phyloP scores from a whole-genome alignment of 2,329 filamentous ascomycete genomes.

The Colletotrichum eleusines region DNA sequence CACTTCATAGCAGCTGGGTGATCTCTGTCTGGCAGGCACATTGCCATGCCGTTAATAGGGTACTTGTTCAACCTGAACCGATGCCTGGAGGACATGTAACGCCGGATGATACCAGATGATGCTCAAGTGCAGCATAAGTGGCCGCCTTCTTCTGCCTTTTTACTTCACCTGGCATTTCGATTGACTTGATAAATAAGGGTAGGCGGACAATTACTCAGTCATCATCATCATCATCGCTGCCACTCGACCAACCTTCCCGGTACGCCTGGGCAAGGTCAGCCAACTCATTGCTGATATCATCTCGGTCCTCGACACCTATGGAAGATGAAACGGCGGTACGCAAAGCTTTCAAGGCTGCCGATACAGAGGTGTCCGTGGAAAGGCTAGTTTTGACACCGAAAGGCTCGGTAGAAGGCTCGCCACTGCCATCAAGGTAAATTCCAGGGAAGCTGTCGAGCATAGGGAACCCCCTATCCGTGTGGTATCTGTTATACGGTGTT shows the following conservation, averaged over 20 bases:
- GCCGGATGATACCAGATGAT: neutral
- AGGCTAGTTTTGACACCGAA: constrained; percentile 70
- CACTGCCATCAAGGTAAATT: constrained; percentile 69
- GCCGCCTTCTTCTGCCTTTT: neutral
- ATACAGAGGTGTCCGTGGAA: constrained; percentile 81
- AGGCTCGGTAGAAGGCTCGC: constrained; percentile 51
- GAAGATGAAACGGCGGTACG: constrained; percentile 73
- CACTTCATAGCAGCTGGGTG: neutral
- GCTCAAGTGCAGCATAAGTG: neutral
- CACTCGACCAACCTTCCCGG: constrained; percentile 87
- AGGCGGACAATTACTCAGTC: constrained; percentile 47
- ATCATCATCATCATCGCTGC: constrained; percentile 79
- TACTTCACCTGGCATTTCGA: neutral
- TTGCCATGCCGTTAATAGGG: neutral
- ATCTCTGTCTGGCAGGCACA: no score
- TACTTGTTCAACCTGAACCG: neutral
- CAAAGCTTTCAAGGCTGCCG: constrained; percentile 74
- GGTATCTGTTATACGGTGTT: constrained; percentile 56
- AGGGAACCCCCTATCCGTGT: constrained; percentile 74
- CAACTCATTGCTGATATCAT: constrained; percentile 83
- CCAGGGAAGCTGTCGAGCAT: constrained; percentile 85
- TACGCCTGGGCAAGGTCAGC: constrained; percentile 89
- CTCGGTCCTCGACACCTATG: constrained; percentile 82
- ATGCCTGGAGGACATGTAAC: neutral
- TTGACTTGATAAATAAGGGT: no score